A percentile compares a stretch with the other conserved stretches of the same genome.
Conservation (phyloP, 2,329 filamentous ascomycete genomes). For the Penicillium polonicum region DNA sequence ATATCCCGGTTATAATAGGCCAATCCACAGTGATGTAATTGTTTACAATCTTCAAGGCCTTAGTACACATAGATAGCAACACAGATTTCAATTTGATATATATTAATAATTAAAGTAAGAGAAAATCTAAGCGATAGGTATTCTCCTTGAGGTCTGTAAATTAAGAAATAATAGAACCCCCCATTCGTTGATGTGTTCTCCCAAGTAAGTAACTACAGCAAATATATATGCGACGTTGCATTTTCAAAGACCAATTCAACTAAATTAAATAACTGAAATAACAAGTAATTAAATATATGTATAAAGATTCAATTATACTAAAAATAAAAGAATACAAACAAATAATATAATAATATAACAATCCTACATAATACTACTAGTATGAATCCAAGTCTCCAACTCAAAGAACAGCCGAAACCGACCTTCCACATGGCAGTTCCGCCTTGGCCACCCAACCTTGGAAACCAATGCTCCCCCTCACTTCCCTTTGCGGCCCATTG, state of each 20-base stretch:
- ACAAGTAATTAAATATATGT: background rate
- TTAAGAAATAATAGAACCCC: background rate
- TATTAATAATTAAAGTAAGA: background rate
- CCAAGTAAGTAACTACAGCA: background rate
- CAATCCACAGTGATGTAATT: conserved; percentile 6
- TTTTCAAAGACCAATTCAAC: background rate
- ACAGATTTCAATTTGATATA: background rate
- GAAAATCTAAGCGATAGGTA: background rate
- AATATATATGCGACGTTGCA: background rate
- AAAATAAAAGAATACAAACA: background rate
- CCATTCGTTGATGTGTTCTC: background rate
- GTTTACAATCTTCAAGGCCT: background rate
- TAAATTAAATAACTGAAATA: background rate
- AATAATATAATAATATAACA: background rate
- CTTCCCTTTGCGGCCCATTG: conserved; percentile 13
- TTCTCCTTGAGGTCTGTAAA: background rate
- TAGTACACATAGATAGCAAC: background rate
- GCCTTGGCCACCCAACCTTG: conserved; percentile 6
- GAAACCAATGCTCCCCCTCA: conserved; percentile 20
- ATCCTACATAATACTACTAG: too few relatives aligned
- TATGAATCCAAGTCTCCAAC: background rate
- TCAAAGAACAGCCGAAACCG: background rate
- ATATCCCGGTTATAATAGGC: background rate
- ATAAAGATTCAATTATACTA: background rate
- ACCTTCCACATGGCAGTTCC: conserved; percentile 13